phyloP scores from a whole-genome alignment of 148 eudicot genomes.

The Chenopodium album region DNA sequence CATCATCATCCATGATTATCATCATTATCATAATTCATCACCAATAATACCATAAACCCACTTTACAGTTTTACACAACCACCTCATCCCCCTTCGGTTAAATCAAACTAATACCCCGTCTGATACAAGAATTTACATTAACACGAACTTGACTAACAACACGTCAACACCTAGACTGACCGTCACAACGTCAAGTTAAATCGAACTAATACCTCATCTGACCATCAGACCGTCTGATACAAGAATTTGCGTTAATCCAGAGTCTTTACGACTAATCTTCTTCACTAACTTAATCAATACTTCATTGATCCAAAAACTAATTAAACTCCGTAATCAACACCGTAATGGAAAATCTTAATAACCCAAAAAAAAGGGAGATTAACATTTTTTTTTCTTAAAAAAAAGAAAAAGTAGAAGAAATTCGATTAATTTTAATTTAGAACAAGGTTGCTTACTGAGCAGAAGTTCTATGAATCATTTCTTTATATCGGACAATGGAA shows the following conservation, averaged over 20 bases:
- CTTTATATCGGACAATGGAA: conserved; percentile 55
- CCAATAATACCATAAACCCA: conserved; percentile 34
- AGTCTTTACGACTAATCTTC: no score
- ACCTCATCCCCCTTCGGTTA: neutral
- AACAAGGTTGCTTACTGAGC: conserved; percentile 29
- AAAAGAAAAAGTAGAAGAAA: neutral
- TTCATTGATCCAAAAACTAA: conserved; percentile 12
- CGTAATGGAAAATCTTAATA: neutral
- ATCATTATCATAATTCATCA: conserved; percentile 19
- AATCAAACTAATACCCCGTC: neutral
- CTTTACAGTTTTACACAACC: conserved; percentile 24
- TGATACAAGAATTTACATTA: neutral
- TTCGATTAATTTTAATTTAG: no score
- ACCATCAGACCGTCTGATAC: neutral
- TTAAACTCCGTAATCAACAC: neutral
- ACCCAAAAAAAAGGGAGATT: neutral
- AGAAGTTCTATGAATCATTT: conserved; percentile 45
- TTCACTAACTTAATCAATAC: neutral
- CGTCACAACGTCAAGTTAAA: neutral
- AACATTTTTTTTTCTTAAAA: neutral
- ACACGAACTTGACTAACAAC: neutral
- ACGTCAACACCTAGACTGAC: neutral
- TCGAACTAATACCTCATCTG: neutral
- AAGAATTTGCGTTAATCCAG: no score
- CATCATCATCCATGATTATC: conserved; percentile 13